phyloP scores from a whole-genome alignment of 2,329 filamentous ascomycete species.

The Fusarium sp. region DNA sequence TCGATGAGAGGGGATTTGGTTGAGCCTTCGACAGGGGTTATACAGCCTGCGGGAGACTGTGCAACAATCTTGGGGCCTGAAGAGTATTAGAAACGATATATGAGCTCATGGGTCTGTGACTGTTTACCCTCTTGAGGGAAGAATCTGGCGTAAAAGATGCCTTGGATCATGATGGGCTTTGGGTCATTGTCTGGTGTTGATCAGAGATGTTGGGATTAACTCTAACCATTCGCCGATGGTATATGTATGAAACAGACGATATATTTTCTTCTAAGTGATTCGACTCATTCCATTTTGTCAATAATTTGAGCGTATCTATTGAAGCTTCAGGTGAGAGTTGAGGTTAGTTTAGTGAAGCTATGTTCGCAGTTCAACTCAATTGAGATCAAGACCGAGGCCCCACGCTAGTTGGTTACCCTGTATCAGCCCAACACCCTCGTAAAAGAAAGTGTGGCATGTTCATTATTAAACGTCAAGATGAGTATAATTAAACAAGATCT shows the following conservation, averaged over 20 bases:
- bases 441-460: background rate
- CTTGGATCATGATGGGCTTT: constrained; percentile 69
- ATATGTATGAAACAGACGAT: background rate
- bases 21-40: constrained; percentile 59
- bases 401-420: constrained; percentile 22
- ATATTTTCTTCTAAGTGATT: background rate
- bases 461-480: background rate
- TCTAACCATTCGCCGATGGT: background rate
- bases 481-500: background rate
- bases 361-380: background rate
- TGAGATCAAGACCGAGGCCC: background rate
- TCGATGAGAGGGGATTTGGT: constrained; percentile 74
- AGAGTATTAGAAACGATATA: background rate
- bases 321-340: background rate
- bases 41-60: constrained; percentile 72
- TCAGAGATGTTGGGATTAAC: background rate
- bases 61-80: constrained; percentile 72
- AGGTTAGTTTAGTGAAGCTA: constrained; percentile 3
- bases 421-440: background rate
- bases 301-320: background rate
- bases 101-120: background rate
- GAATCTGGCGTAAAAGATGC: constrained; percentile 78
- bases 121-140: constrained; percentile 71
- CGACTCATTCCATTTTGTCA: background rate
- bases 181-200: constrained; percentile 29